A percentile compares a stretch with the other conserved stretches of the same genome.
phyloP scores from a whole-genome alignment of 371 early-diverging fungal genomes.

The Mortierella sp. region DNA sequence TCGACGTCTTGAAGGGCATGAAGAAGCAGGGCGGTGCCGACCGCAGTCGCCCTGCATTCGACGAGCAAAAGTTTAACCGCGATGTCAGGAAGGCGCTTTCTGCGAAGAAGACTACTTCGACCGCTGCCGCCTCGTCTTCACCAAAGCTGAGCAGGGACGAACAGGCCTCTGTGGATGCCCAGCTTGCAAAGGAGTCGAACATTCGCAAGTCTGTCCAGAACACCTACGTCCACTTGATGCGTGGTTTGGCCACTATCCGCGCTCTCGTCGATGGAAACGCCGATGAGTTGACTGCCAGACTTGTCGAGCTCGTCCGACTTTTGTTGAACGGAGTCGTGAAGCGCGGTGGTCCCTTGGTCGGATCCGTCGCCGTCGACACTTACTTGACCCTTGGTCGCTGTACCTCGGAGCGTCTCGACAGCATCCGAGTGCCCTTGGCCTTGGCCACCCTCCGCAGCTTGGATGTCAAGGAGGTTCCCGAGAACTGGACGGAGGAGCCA shows the following conservation, averaged over 20 bases:
- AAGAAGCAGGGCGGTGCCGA: constrained; percentile 63
- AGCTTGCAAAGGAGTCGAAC: constrained; percentile 81
- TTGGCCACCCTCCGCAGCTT: constrained; percentile 80
- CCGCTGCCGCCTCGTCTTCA: constrained; percentile 33
- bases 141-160: constrained; percentile 88
- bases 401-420: constrained; percentile 63
- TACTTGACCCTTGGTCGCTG: constrained; percentile 69
- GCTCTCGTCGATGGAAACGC: constrained; percentile 76
- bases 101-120: constrained; percentile 71
- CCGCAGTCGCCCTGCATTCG: constrained; percentile 68
- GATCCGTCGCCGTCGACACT: constrained; percentile 67
- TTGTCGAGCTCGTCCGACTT: constrained; percentile 64
- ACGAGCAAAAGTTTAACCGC: constrained; percentile 88
- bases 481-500: constrained; percentile 79
- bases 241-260: constrained; percentile 75
- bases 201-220: constrained; percentile 77
- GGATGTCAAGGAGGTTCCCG: constrained; percentile 72
- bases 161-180: constrained; percentile 78
- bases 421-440: constrained; percentile 66
- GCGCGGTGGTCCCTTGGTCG: constrained; percentile 70
- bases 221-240: constrained; percentile 63
- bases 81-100: constrained; percentile 85
- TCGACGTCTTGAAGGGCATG: constrained; percentile 69
- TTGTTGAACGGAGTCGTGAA: constrained; percentile 66
- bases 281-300: constrained; percentile 58